Conservation (phyloP, 305 asterid species). For the Rubia peregrina region DNA sequence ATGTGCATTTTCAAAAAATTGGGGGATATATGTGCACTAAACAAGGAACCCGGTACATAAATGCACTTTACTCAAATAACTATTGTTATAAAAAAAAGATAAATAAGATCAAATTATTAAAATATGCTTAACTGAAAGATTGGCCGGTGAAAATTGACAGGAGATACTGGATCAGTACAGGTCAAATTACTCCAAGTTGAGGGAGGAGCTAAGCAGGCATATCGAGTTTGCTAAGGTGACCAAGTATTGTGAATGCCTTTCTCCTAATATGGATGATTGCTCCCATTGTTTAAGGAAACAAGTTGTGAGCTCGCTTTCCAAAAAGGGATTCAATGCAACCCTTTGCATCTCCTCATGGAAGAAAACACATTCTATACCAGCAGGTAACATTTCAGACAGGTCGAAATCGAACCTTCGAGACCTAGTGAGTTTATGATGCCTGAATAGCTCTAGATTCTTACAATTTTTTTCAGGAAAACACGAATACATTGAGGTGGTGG, state of each 20-base stretch:
- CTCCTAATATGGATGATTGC: slow-evolving; percentile 23
- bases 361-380: slow-evolving; percentile 30
- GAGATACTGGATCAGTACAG: slow-evolving; percentile 39
- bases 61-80: no score
- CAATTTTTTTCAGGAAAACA: slow-evolving; percentile 31
- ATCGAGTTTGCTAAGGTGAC: slow-evolving; percentile 25
- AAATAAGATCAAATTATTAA: no score
- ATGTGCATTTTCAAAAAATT: no score
- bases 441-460: background rate
- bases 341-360: slow-evolving; percentile 41
- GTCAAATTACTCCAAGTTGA: slow-evolving; percentile 29
- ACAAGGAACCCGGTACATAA: no score
- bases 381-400: slow-evolving; percentile 22
- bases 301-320: slow-evolving; percentile 28
- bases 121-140: background rate
- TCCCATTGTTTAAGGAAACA: slow-evolving; percentile 31
- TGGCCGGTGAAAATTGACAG: slow-evolving; percentile 18
- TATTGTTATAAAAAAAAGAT: no score
- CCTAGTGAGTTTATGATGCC: background rate
- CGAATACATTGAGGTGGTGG: slow-evolving; percentile 48
- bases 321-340: slow-evolving; percentile 34
- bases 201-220: slow-evolving; percentile 29
- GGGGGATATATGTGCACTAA: no score
- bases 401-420: background rate
- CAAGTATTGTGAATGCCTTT: slow-evolving; percentile 26